Conservation (phyloP, 148 eudicot species). For the Dysphania ambrosioides region DNA sequence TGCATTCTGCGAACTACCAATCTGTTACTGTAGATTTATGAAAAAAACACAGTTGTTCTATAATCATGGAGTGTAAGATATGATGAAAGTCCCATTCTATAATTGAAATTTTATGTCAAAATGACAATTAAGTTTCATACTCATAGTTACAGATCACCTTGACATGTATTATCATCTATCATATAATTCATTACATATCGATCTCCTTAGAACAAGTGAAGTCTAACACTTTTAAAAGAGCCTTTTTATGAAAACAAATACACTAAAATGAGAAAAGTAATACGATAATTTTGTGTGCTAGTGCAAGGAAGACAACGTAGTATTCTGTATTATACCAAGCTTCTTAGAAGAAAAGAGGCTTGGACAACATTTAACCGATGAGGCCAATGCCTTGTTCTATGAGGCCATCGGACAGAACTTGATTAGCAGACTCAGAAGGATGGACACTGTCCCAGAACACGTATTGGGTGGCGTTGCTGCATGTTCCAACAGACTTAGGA, state of each 20-base stretch:
- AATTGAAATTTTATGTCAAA: neutral
- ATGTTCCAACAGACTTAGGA: constrained; percentile 69
- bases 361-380: constrained; percentile 27
- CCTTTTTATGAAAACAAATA: neutral
- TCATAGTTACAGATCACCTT: neutral
- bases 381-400: constrained; percentile 58
- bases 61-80: neutral
- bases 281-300: neutral
- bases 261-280: neutral
- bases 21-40: neutral
- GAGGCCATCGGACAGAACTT: constrained; percentile 66
- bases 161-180: neutral
- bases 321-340: constrained; percentile 2
- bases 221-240: neutral
- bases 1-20: neutral
- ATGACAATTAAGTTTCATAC: neutral
- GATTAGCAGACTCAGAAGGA: constrained; percentile 90
- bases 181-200: constrained; percentile 11
- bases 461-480: constrained; percentile 72
- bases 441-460: constrained; percentile 99
- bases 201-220: constrained; percentile 10
- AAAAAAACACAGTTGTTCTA: neutral
- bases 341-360: neutral
- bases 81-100: neutral
- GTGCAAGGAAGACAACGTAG: neutral